phyloP scores from a whole-genome alignment of 2,329 filamentous ascomycete species.

The Claviceps sp. region DNA sequence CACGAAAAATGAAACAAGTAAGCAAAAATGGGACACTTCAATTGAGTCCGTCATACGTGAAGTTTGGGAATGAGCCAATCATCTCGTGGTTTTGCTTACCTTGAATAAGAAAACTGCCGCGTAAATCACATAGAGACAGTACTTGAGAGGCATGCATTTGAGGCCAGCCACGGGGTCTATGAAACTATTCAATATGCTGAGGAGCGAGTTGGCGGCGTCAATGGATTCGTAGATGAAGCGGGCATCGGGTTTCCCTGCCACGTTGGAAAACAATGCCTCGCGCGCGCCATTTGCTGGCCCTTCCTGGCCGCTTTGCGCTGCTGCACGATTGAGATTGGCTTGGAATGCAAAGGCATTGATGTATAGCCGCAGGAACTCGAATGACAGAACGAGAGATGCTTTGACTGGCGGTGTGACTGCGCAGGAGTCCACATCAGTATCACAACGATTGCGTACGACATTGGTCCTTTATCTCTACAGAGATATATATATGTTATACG shows the following conservation, averaged over 20 bases:
- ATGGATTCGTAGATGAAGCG: constrained; percentile 55
- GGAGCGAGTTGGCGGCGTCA: constrained; percentile 47
- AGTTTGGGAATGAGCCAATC: no score
- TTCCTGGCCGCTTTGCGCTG: constrained; percentile 19
- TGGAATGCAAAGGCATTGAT: constrained; percentile 67
- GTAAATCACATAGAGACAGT: constrained; percentile 50
- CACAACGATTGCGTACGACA: no score
- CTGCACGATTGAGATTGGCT: constrained; percentile 44
- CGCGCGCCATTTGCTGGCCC: constrained; percentile 19
- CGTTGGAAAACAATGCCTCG: constrained; percentile 33
- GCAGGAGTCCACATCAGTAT: not conserved
- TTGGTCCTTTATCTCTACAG: no score
- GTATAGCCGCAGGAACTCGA: constrained; percentile 60
- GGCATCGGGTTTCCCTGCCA: constrained; percentile 47
- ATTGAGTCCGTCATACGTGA: no score
- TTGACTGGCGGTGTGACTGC: constrained; percentile 50
- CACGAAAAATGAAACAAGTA: no score
- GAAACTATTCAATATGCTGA: constrained; percentile 45
- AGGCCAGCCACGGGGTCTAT: constrained; percentile 45
- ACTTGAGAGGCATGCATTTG: constrained; percentile 50
- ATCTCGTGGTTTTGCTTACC: constrained; percentile 18
- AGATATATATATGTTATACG: no score
- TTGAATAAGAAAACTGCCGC: constrained; percentile 54
- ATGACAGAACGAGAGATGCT: constrained; percentile 53
- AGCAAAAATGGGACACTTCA: no score